Evolutionary conservation across 2,329 filamentous ascomycete genomes (phyloP), one percentile per base, ranked within the genome.

Genomic region (Aspergillus tamarii): DNA sequence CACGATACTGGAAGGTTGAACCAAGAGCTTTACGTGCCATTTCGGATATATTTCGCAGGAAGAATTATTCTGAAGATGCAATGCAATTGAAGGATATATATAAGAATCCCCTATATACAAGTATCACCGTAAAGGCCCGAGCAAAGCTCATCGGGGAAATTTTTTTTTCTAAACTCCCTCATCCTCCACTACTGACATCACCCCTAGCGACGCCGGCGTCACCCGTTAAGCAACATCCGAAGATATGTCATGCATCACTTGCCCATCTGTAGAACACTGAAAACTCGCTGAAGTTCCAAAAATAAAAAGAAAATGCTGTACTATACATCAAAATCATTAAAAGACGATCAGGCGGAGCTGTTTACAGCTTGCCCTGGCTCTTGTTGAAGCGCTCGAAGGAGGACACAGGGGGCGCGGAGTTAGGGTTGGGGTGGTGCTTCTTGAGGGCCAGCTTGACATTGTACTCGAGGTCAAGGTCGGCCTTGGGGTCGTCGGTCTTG

Each of bases 381-480:
- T 76, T 75, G 67, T 67, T 71, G 57, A 62, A 68, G n/a, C 76
- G 76, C 76, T 78, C 75, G 50, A 78, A 78, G 3, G 76, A 77
- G 9, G 76, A 78, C 19, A 75, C 73, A 14, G 76, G 76, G 6
- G 76, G 76, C 19, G 74, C 76, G 4, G 76, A 75, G 73, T 77
- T 76, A 64, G 76, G 76, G 70, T 78, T 75, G 57, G 74, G 76
- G 70, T 78, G 76, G 64, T 77, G 75, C 69, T 76, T 74, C 73
- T 77, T 76, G 23, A 83, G 82, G 19, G 84, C 83, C 66, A 89
- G 79, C 28, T 76, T 81, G 64, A 91, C 85, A 70, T 91, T 84
- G 74, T 89, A 89, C 70, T 84, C 82, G 60, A 91, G 75, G 75
- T 89, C 86, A 75, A 87, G 83, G 64, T 78, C 74, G 8, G 87